Base-by-base conservation (phyloP, 345 rosid genomes). In the Toxicodendron radicans region DNA sequence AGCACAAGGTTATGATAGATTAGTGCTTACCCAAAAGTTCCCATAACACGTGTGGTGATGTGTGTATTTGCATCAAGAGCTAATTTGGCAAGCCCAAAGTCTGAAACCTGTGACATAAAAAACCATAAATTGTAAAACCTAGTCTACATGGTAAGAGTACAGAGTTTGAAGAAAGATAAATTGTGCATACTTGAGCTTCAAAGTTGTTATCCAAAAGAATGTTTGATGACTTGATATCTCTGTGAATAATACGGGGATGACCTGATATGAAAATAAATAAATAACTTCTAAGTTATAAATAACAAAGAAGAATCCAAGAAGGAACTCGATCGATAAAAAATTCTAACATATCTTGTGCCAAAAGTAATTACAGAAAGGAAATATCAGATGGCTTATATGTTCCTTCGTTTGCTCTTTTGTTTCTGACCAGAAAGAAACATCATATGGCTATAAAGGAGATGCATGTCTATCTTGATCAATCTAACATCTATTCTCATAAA, bases 201-300 rank as follows among this genome's bases (percentile, higher is more conserved):
- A 91, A 95, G 80, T 95, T 92, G 88, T 83, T 72, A 64, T 95
- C 97, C 76, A 95, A 78, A 75, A 95, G 99, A 86, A 95, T 95
- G 84, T 95, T 95, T 38, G 97, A 86, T 60, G 99, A 92, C 83
- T 95, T 95, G 82, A 95, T 95, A 79, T 95, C 99, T 79, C 99
- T 87, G 82, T 95, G 99, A 76, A 95, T 86, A 72, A 95, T 82
- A 52, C 99, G 97, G 73, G 99, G 99, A 85, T 88, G 91, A 68
- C 99, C 99, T 92, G 81, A 67, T 17, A 66, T 67, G 73, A 59
- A 23, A 63, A 16, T 58, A 58, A 70, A 32, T 38, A 80, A 45
- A 80, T 45, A 66, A 48, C 16, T 24, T 24, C 27, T 7, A 20
- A 27, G 30, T 35, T 12, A 24, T 1, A 62, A 66, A 38, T 38